Conservation (phyloP, 306 rosid genomes). For the Cicer arietinum region DNA sequence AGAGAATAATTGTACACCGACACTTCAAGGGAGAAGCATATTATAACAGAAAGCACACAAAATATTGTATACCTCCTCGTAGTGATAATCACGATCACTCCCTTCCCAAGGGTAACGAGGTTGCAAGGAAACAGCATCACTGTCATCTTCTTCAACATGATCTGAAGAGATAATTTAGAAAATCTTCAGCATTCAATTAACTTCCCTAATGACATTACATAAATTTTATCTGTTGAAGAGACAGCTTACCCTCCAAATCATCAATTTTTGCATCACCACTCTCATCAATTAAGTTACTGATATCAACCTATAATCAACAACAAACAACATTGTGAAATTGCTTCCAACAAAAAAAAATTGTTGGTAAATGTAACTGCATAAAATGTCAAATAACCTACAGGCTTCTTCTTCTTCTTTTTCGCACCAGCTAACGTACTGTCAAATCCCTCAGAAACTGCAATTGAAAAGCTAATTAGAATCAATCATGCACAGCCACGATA, state of each 20-base stretch:
- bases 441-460: constrained; percentile 77
- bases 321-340: constrained; percentile 16
- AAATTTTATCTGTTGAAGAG: neutral
- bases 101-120: constrained; percentile 90
- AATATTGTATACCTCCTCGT: constrained; percentile 69
- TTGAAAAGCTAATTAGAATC: constrained; percentile 29
- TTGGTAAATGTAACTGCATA: neutral
- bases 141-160: constrained; percentile 66
- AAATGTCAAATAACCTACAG: constrained; percentile 51
- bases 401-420: constrained; percentile 93
- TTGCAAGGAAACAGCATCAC: constrained; percentile 51
- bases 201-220: neutral
- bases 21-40: neutral
- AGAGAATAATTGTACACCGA: neutral
- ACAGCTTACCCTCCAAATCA: constrained; percentile 68
- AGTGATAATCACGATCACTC: constrained; percentile 80
- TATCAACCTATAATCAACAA: constrained; percentile 64
- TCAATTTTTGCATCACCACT: constrained; percentile 59
- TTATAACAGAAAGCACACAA: constrained; percentile 8
- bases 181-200: constrained; percentile 12
- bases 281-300: constrained; percentile 67
- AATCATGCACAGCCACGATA: neutral
- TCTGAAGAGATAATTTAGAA: constrained; percentile 47
- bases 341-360: constrained; percentile 10
- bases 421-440: constrained; percentile 77